These are phyloP conservation scores for Neurospora sp. DNA, from an alignment of 495 filamentous ascomycete genomes.

Conservation along the genomic window DNA sequence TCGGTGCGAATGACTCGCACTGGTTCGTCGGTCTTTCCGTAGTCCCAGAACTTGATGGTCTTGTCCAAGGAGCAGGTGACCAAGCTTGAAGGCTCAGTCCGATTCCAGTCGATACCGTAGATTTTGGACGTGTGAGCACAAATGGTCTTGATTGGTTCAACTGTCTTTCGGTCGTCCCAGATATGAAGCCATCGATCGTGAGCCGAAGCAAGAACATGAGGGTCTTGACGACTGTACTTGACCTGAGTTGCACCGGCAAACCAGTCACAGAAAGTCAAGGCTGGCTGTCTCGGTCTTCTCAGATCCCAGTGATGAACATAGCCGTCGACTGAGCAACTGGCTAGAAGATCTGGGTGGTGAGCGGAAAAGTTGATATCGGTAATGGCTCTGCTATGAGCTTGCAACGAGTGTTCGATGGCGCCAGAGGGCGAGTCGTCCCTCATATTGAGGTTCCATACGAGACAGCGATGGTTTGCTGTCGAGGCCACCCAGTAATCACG, in stretches of 20 bases:
- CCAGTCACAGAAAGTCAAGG: constrained; percentile 83
- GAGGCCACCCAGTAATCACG: constrained; percentile 90
- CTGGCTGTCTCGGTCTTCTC: constrained; percentile 60
- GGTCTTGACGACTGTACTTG: constrained; percentile 85
- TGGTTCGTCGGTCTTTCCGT: constrained; percentile 51
- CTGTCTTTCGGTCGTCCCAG: constrained; percentile 82
- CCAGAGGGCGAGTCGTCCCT: constrained; percentile 55
- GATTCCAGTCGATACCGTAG: constrained; percentile 92
- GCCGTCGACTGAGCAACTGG: constrained; percentile 87
- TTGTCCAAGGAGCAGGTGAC: constrained; percentile 86
- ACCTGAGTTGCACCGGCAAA: constrained; percentile 92
- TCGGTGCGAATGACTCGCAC: constrained; percentile 67
- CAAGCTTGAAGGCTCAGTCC: constrained; percentile 56
- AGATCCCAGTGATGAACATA: constrained; percentile 94
- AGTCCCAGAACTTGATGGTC: constrained; percentile 93
- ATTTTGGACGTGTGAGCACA: constrained; percentile 91
- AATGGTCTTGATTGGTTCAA: constrained; percentile 69
- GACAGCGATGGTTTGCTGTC: constrained; percentile 86
- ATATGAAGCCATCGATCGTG: constrained; percentile 80
- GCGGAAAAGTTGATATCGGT: constrained; percentile 97
- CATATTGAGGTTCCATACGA: constrained; percentile 89
- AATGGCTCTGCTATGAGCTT: constrained; percentile 81
- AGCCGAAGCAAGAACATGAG: constrained; percentile 76
- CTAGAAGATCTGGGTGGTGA: constrained; percentile 77
- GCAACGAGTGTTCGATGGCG: constrained; percentile 77